These are phyloP conservation scores for Penicillium griseofulvum DNA, from an alignment of 2,329 filamentous ascomycete genomes.

Conservation along the genomic window DNA sequence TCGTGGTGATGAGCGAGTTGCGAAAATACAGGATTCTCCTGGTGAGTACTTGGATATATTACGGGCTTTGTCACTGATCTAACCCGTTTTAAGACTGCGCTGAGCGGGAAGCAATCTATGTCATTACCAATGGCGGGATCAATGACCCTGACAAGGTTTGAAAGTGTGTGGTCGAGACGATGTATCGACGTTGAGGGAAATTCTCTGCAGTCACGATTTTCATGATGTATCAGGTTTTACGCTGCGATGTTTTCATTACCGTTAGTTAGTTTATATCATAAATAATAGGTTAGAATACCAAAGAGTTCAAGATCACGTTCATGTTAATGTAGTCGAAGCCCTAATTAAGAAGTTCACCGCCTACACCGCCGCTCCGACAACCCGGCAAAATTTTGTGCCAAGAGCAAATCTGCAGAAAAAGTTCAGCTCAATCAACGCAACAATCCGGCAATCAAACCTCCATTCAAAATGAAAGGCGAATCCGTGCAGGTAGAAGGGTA, in stretches of 20 bases:
- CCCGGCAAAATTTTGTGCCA: constrained; percentile 21
- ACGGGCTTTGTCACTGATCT: rapidly evolving
- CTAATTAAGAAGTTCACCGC: constrained; percentile 13
- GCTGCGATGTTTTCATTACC: background rate
- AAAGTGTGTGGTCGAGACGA: constrained; percentile 8
- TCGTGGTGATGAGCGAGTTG: constrained; percentile 66
- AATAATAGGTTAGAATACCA: background rate
- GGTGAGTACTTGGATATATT: constrained; percentile 41
- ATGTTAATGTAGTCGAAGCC: background rate
- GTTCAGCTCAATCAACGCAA: constrained; percentile 5
- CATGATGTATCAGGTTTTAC: background rate
- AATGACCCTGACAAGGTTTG: constrained; percentile 64
- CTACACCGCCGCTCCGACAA: constrained; percentile 9
- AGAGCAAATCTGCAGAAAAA: constrained; percentile 22
- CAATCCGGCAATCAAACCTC: constrained; percentile 10
- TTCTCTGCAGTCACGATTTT: background rate
- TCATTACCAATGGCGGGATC: constrained; percentile 68
- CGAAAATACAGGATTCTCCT: constrained; percentile 66
- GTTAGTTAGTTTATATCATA: constrained; percentile 1
- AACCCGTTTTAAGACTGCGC: constrained; percentile 56
- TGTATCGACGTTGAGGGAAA: background rate
- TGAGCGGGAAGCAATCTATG: constrained; percentile 66
- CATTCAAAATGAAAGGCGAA: constrained; percentile 36
- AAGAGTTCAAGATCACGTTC: background rate
- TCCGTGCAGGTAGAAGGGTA: constrained; percentile 58